Evolutionary conservation across 169 alveolate species (phyloP), one percentile per base, ranked within the genome.

Genomic region (Sarcocystis neurona): DNA sequence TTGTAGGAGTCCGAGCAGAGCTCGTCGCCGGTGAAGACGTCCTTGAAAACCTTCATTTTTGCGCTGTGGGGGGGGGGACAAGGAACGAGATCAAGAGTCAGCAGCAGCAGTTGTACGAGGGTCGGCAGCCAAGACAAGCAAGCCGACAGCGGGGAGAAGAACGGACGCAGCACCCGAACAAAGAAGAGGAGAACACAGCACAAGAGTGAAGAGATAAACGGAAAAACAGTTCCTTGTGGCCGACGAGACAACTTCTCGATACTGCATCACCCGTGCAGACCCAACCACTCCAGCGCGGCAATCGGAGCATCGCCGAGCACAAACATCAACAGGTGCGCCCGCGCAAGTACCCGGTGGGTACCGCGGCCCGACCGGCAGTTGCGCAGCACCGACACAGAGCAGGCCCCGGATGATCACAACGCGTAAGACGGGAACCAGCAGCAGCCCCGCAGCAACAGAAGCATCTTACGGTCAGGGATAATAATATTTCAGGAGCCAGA

Each of bases 1-100:
- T 32, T 87, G 93, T 96, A 96, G 84, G 98, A 96, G 92, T 96
- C 98, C 58, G 98, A 96, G 94, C 97, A 95, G 89, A 96, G 97
- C 93, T 96, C 98, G 92, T 96, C 98, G 79, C 97, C 97, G 85
- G 97, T 94, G 92, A 95, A 95, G 53, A 96, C 92, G 93, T 95
- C 96, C 92, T 95, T 96, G 95, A 92, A 96, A 80, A 96, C 98
- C 95, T 89, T 90, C 91, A 90, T 90, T 30, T 89, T 79, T 18
- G 32, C 78, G 1, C 2, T 27, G 20, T 56, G 34, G 43, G 10
- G 48, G 44, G 0, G 27, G 2, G 23, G 5, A 8, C 30, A 82
- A 18, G 10, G 0, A 39, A 10, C 27, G 50, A 60, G 53, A 15
- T 39, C 63, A 82, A 10, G 32, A n/a, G 44, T 41, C 20, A 63